Evolutionary conservation across 2,329 filamentous ascomycete genomes (phyloP), one percentile per base, ranked within the genome.

Genomic region (Xylaria sp.): DNA sequence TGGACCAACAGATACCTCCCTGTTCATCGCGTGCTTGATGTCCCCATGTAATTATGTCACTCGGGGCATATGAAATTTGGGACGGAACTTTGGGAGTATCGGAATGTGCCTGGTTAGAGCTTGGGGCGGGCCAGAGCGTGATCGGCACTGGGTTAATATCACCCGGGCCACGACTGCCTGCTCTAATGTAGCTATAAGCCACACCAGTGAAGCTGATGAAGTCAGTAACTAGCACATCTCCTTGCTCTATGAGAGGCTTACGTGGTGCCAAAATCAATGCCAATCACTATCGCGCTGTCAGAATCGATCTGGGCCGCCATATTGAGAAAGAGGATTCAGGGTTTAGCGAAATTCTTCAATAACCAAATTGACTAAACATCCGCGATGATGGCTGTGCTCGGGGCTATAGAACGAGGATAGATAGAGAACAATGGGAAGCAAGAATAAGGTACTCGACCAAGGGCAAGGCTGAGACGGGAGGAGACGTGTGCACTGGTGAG

Each of bases 261-360:
- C 65, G 65, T 68, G 11, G 62, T 68, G 5, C 65, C 65, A 29
- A 68, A 68, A 42, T 68, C 65, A 2, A 68, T 63, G 2, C 64
- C 47, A 33, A 66, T 63, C 4, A 63, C 33, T 4, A 66, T n/a
- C 11, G 27, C 29, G 10, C 58, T 44, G 5, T 39, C 6, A 0
- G 4, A 2, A 9, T 50, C 49, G 11, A 3, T 20, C 11, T 15
- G 49, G 9, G 4, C n/a, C 1, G 56, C 17, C 55, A 65, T 65
- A 7, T 15, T 39, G 49, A 36, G 13, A 13, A 39, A 9, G 33
- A 25, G n/a, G 2, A 13, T 22, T 7, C 9, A 38, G 5, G 7
- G 51, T 17, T 27, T 2, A 1, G 31, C 33, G 11, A n/a, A 27
- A 10, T 5, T 25, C 15, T 5, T 39, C 2, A 4, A 7, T 54